A percentile compares a stretch with the other conserved stretches of the same genome.
These are phyloP conservation scores for Tolypocladium album DNA, from an alignment of 2,329 filamentous ascomycete genomes.

Conservation along the genomic window DNA sequence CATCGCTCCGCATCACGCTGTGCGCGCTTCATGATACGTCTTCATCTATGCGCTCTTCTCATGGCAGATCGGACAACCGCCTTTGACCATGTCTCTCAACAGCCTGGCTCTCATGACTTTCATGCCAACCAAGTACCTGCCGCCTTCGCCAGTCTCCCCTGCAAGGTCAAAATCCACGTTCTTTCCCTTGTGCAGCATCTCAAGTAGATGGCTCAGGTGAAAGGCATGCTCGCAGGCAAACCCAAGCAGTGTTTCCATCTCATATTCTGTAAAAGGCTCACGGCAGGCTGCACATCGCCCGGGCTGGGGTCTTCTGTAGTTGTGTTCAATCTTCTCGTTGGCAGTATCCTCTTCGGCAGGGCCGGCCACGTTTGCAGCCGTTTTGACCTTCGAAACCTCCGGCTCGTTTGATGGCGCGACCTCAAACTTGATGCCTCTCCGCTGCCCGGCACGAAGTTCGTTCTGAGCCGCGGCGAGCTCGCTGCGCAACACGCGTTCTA, in stretches of 20 bases:
- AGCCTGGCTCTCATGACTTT: slow-evolving; percentile 83
- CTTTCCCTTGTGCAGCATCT: slow-evolving; percentile 34
- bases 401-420: slow-evolving; percentile 41
- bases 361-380: slow-evolving; percentile 18
- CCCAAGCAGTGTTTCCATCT: slow-evolving; percentile 63
- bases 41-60: slow-evolving; percentile 6
- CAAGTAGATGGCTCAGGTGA: slow-evolving; percentile 62
- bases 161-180: slow-evolving; percentile 35
- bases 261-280: slow-evolving; percentile 46
- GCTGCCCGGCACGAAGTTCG: slow-evolving; percentile 66
- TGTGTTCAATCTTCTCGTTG: slow-evolving; percentile 12
- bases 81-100: slow-evolving; percentile 57
- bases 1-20: background rate
- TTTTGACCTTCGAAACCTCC: slow-evolving; percentile 30
- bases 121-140: slow-evolving; percentile 59
- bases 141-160: slow-evolving; percentile 27
- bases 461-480: slow-evolving; percentile 83
- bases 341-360: slow-evolving; percentile 6
- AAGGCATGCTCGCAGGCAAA: slow-evolving; percentile 78
- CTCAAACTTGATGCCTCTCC: slow-evolving; percentile 82
- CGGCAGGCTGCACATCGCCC: slow-evolving; percentile 51
- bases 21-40: background rate
- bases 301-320: slow-evolving; percentile 26
- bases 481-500: slow-evolving; percentile 73
- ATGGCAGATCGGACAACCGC: slow-evolving; percentile 52